A percentile compares a stretch with the other conserved stretches of the same genome.
These are phyloP conservation scores for Zygotorulaspora danielsina DNA, from an alignment of 805 yeast species.

Conservation along the genomic window DNA sequence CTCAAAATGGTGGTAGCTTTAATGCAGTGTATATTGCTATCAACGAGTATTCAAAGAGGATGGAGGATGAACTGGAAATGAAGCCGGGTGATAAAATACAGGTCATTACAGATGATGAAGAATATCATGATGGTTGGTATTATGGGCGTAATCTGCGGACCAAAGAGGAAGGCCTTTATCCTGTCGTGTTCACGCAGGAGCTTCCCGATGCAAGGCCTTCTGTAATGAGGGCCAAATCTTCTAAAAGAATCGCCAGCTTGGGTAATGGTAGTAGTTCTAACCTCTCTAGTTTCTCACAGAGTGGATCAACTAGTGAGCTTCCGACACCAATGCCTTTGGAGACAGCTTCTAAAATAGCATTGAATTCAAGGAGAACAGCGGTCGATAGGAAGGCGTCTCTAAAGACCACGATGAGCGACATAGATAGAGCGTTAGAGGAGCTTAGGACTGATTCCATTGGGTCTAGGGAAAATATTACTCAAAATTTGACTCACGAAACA, in stretches of 20 bases:
- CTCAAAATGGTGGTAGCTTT: conserved; percentile 9
- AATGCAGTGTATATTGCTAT: conserved; percentile 51
- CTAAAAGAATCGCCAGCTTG: conserved; percentile 41
- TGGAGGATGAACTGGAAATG: conserved; percentile 84
- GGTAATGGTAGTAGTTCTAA: conserved; percentile 21
- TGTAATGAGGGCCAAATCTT: conserved; percentile 53
- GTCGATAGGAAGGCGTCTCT: conserved; percentile 40
- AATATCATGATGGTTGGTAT: conserved; percentile 96
- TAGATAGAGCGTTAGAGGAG: conserved; percentile 68
- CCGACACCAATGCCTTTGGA: conserved; percentile 30
- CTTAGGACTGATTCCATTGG: conserved; percentile 39
- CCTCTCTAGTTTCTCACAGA: conserved; percentile 17
- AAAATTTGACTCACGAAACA: conserved; percentile 19
- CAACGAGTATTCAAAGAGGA: conserved; percentile 80
- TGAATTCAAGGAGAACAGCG: conserved; percentile 7
- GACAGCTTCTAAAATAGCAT: conserved; percentile 19
- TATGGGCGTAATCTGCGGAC: conserved; percentile 77
- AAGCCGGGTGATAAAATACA: conserved; percentile 81
- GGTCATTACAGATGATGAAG: conserved; percentile 87
- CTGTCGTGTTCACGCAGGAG: conserved; percentile 77
- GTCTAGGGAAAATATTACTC: conserved; percentile 9
- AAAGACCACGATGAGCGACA: conserved; percentile 59
- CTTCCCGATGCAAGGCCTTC: conserved; percentile 40
- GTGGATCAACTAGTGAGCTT: conserved; percentile 24
- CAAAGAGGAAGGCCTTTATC: conserved; percentile 80